These are phyloP conservation scores for Boletellus ananiceps DNA, from an alignment of 768 basidiomycete genomes.

Conservation along the genomic window DNA sequence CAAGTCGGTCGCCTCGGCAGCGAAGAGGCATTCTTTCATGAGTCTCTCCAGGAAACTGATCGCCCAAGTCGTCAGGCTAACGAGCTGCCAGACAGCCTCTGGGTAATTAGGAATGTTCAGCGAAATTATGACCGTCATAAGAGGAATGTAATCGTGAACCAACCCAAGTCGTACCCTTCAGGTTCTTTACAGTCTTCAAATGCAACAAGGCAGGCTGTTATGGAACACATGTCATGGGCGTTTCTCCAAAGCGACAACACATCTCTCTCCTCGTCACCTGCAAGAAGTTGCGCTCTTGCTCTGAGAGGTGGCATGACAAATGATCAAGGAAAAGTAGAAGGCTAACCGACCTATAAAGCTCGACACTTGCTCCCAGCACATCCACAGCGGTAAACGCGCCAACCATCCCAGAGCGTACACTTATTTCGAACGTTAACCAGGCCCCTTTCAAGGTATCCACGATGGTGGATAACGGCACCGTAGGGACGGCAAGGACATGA, in stretches of 20 bases:
- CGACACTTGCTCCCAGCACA: constrained; percentile 45
- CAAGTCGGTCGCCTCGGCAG: constrained; percentile 23
- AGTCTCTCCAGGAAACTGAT: constrained; percentile 58
- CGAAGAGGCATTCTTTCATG: constrained; percentile 47
- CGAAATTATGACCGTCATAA: neutral
- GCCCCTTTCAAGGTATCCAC: constrained; percentile 45
- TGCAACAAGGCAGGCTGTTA: constrained; percentile 54
- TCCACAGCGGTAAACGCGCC: constrained; percentile 42
- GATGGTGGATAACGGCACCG: constrained; percentile 39
- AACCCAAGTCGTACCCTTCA: constrained; percentile 62
- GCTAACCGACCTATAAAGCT: constrained; percentile 32
- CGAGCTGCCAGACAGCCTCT: constrained; percentile 75
- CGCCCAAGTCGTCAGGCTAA: constrained; percentile 58
- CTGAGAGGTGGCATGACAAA: constrained; percentile 22
- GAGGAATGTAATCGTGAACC: neutral
- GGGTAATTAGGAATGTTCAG: neutral
- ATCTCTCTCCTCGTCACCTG: constrained; percentile 36
- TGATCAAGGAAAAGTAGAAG: neutral
- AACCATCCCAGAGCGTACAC: constrained; percentile 35
- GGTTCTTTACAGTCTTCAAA: constrained; percentile 65
- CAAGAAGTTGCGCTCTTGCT: constrained; percentile 26
- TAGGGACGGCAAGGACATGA: constrained; percentile 46
- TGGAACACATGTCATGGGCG: constrained; percentile 63
- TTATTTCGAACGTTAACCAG: constrained; percentile 42
- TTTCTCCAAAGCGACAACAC: constrained; percentile 49